Base-by-base conservation (phyloP, 345 rosid species). In the Heritiera fomes region DNA sequence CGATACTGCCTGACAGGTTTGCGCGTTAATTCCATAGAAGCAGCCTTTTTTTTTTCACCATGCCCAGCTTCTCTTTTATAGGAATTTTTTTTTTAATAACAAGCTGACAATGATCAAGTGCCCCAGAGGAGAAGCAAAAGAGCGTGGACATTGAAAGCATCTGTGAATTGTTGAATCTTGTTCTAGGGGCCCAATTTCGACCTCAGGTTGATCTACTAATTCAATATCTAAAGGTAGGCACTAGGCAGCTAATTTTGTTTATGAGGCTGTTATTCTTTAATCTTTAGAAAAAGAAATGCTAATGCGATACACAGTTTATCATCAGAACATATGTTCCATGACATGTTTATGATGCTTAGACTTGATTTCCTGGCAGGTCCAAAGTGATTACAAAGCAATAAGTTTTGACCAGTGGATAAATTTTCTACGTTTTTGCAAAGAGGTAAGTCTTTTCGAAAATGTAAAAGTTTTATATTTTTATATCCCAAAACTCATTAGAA, bases 101-200 rank as follows among this genome's bases (percentile, higher is more conserved):
- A 68, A 56, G 1, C 70, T 75, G 47, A 80, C 49, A 6, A 58
- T 66, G 43, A 34, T 82, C 74, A 53, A 77, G 30, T 78, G 50
- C 65, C 34, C 72, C 88, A 87, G 92, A 89, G 81, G 92, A 87
- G 83, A 87, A 72, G 77, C 88, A 89, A 73, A 89, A 87, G 82
- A 61, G 69, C 69, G 73, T 89, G 30, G 92, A 89, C 76, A 81
- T 85, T 11, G 92, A 89, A 71, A 87, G 75, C 65, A 80, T 75
- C 63, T 89, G 91, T 75, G 89, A 86, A 71, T 84, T 89, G 82
- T 79, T 89, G 81, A 80, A 82, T 75, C 82, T 89, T 64, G 86
- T 89, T 53, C 79, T 89, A n/a, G 84, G 86, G 32, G 53, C 85
- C 23, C 80, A 81, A 62, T 89, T 79, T 62, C 79, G 60, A 45